These are phyloP conservation scores for Condylostoma magnum DNA, from an alignment of 169 alveolate genomes.

Conservation along the genomic window DNA sequence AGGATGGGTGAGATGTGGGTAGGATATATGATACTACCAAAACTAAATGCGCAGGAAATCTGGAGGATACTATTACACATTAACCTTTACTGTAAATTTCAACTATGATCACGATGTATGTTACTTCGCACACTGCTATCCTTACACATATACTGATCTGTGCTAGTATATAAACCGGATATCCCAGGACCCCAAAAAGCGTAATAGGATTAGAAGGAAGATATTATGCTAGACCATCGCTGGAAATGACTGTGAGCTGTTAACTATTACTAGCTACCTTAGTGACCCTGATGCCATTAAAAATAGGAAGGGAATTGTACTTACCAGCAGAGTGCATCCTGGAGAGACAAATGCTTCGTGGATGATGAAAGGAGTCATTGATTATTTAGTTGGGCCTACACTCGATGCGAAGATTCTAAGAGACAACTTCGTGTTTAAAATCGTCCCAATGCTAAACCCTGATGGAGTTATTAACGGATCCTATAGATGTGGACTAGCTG, in stretches of 20 bases:
- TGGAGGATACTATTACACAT: slow-evolving; percentile 79
- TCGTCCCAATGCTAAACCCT: slow-evolving; percentile 85
- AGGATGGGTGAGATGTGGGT: slow-evolving; percentile 34
- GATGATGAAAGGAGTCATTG: slow-evolving; percentile 61
- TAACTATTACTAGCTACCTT: slow-evolving; percentile 59
- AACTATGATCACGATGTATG: slow-evolving; percentile 65
- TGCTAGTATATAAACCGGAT: slow-evolving; percentile 63
- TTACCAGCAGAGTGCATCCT: slow-evolving; percentile 90
- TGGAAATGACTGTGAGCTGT: slow-evolving; percentile 79
- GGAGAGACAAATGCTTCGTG: slow-evolving; percentile 86
- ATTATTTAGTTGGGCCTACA: slow-evolving; percentile 74
- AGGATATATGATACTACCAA: slow-evolving; percentile 76
- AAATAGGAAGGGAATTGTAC: slow-evolving; percentile 54
- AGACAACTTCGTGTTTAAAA: slow-evolving; percentile 80
- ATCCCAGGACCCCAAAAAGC: slow-evolving; percentile 67
- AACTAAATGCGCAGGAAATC: slow-evolving; percentile 77
- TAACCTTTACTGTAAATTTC: slow-evolving; percentile 71
- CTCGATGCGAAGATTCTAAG: slow-evolving; percentile 77
- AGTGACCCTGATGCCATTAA: slow-evolving; percentile 53
- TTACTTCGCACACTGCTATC: slow-evolving; percentile 85
- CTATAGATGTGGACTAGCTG: slow-evolving; percentile 76
- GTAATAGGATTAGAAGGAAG: slow-evolving; percentile 75
- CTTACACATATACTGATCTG: slow-evolving; percentile 82
- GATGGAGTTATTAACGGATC: slow-evolving; percentile 86
- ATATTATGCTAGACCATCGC: slow-evolving; percentile 84